Evolutionary conservation across 108 stramenopile genomes (phyloP), one percentile per base, ranked within the genome.

Genomic region (Cyclotella baltica): DNA sequence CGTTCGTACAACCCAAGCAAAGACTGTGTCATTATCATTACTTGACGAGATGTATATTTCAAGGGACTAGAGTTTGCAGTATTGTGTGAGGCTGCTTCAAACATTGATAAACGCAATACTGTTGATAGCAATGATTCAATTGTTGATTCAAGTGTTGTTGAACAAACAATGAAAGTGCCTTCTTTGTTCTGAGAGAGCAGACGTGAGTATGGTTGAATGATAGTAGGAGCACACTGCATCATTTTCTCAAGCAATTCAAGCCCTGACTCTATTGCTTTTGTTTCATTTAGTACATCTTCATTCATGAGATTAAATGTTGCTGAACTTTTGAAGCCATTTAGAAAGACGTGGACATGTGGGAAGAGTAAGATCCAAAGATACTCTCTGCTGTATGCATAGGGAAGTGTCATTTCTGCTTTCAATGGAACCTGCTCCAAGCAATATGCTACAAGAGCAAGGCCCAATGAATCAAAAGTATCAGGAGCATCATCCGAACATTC

Each of bases 211-310:
- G 15, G 79, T 53, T 28, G 37, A 57, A 27, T 35, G 10, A 68
- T 61, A 18, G 38, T 37, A 27, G 71, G 46, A 15, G 50, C 67
- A 35, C 19, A 43, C 16, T 10, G 43, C 4, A 80, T 61, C 34
- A 80, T 30, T 51, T 62, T 68, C 18, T 62, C 52, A 3, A 80
- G 72, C 71, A 80, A 67, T 23, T 73, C 79, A 11, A 80, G 62
- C 1, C 79, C 79, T 31, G 71, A 22, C 37, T 36, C 38, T 18
- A 59, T 37, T 6, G 55, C 29, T 37, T 47, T 68, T 22, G 20
- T 28, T n/a, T 52, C 47, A 48, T 68, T 22, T 59, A 65, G 61
- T 22, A 69, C 67, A 28, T 48, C 47, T 16, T 58, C 67, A 27
- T 59, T 51, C 46, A 77, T 61, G 11, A n/a, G n/a, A 15, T 30